Percentiles rank a stretch among this genome's conserved stretches.
phyloP scores from a whole-genome alignment of 352 stramenopile species.

The Globisporangium echinulatum region DNA sequence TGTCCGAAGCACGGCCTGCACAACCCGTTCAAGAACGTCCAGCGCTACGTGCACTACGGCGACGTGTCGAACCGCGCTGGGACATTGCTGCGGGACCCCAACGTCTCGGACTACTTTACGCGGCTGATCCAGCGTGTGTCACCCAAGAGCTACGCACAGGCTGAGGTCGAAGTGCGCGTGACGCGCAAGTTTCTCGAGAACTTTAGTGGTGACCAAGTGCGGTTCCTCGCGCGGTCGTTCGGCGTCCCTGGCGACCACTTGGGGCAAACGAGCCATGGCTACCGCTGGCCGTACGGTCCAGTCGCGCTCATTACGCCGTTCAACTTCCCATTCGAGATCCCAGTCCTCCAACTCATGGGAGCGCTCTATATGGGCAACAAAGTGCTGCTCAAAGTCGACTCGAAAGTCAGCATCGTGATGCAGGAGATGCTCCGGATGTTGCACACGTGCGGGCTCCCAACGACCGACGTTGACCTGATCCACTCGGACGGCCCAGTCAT shows the following conservation, averaged over 20 bases:
- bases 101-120: conserved; percentile 95
- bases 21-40: conserved; percentile 97
- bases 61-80: conserved; percentile 80
- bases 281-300: conserved; percentile 95
- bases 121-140: conserved; percentile 94
- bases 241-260: conserved; percentile 95
- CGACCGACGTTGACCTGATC: conserved; percentile 95
- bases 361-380: conserved; percentile 99
- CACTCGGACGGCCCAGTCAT: conserved; percentile 93
- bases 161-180: conserved; percentile 88
- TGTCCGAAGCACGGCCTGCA: conserved; percentile 97
- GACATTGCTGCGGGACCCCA: conserved; percentile 75
- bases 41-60: conserved; percentile 89
- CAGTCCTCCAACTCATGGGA: conserved; percentile 97
- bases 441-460: conserved; percentile 94
- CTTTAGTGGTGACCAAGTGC: conserved; percentile 95
- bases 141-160: conserved; percentile 96
- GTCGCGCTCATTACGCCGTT: conserved; percentile 97
- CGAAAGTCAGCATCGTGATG: conserved; percentile 96
- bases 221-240: conserved; percentile 95
- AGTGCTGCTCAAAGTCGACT: conserved; percentile 92
- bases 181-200: conserved; percentile 97
- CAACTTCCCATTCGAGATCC: conserved; percentile 99
- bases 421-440: conserved; percentile 96
- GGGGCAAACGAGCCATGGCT: conserved; percentile 92